Conservation (phyloP, 768 basidiomycete species). For the Mycena epipterygia region DNA sequence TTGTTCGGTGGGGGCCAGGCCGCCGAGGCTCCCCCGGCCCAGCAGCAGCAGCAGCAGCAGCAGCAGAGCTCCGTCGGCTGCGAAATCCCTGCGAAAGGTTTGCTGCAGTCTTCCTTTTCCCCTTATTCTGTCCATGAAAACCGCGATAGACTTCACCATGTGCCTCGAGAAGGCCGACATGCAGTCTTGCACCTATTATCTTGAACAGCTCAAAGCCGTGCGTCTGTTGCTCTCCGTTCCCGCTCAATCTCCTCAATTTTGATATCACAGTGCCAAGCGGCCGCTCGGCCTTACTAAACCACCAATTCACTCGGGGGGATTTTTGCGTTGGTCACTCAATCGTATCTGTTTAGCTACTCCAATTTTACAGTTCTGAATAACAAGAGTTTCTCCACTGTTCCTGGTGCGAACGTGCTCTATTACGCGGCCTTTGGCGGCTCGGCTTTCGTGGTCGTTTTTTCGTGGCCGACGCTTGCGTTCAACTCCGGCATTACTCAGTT, state of each 20-base stretch:
- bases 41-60: constrained; percentile 63
- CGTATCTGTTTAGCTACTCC: constrained; percentile 19
- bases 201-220: constrained; percentile 31
- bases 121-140: constrained; percentile 9
- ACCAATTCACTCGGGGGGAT: constrained; percentile 25
- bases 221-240: neutral
- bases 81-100: constrained; percentile 87
- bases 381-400: neutral
- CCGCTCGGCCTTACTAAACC: constrained; percentile 69
- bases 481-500: constrained; percentile 14
- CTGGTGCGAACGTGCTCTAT: neutral
- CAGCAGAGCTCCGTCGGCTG: constrained; percentile 66
- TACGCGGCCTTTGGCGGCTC: neutral
- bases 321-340: constrained; percentile 8
- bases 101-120: constrained; percentile 14
- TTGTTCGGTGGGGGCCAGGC: constrained; percentile 76
- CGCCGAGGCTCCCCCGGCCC: constrained; percentile 63
- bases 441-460: neutral
- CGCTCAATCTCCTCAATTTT: neutral
- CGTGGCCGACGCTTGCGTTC: neutral
- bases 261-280: constrained; percentile 75
- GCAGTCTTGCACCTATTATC: constrained; percentile 25
- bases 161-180: constrained; percentile 61
- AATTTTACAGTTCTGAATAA: constrained; percentile 16
- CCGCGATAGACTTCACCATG: constrained; percentile 78